Evolutionary conservation across 1,284 basidiomycete genomes (phyloP).

Genomic region (Ustilago nuda): DNA sequence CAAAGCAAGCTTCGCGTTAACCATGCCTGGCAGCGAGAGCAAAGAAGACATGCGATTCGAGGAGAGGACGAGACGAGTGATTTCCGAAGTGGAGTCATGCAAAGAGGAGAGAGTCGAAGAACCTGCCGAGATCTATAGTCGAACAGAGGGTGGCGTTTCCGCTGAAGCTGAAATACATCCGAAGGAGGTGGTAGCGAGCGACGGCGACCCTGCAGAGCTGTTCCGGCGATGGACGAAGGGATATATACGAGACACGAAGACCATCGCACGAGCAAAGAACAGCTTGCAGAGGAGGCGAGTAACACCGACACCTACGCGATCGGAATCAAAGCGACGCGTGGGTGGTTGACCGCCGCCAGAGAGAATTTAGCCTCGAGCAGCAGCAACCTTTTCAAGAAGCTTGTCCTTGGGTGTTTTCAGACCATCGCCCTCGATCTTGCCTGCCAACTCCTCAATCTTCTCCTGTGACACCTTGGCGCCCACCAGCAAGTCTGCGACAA

Average conservation of each 20-base stretch:
- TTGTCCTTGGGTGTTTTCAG: conserved; percentile 66
- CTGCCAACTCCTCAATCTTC: conserved; percentile 63
- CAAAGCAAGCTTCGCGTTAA: not conserved
- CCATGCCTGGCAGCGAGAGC: not conserved
- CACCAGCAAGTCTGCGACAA: conserved; percentile 74
- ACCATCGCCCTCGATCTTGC: conserved; percentile 66
- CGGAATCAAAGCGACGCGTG: conserved; percentile 31
- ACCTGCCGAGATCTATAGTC: conserved; percentile 40
- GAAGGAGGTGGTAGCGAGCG: not conserved
- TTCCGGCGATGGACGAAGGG: conserved; percentile 21
- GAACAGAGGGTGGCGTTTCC: conserved; percentile 20
- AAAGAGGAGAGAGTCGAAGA: conserved; percentile 20
- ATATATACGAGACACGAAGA: conserved; percentile 23
- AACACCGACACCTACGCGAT: conserved; percentile 20
- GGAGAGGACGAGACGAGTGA: conserved; percentile 6
- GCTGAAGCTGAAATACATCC: conserved; percentile 29
- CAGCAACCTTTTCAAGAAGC: conserved; percentile 66
- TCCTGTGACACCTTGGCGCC: conserved; percentile 52
- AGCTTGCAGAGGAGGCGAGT: conserved; percentile 4
- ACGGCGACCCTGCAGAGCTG: not conserved
- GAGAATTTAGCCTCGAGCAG: conserved; percentile 35
- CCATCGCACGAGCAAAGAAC: conserved; percentile 19
- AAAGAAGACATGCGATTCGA: conserved; percentile 17
- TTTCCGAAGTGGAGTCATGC: conserved; percentile 14
- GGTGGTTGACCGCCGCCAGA: conserved; percentile 23